Evolutionary conservation across 345 rosid genomes (phyloP).

Genomic region (Salix caprea): DNA sequence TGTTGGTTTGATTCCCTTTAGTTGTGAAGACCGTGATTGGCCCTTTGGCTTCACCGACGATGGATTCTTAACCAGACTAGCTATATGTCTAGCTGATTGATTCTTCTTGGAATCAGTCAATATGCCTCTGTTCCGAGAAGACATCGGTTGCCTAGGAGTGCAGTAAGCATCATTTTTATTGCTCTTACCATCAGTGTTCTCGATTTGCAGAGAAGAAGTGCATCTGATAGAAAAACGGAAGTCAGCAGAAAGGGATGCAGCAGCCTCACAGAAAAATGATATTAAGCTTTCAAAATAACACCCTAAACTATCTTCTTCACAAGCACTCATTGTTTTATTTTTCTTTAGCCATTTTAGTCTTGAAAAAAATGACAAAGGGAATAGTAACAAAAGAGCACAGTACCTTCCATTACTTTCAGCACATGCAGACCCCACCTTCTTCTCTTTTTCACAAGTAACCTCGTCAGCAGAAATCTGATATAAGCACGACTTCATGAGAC

Average conservation of each 20-base stretch:
- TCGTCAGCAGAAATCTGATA: constrained; percentile 29
- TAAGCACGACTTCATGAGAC: constrained; percentile 10
- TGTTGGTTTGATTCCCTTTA: constrained; percentile 34
- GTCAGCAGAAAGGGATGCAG: constrained; percentile 11
- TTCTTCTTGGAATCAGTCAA: constrained; percentile 52
- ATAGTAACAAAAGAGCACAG: neutral
- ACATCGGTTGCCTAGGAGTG: constrained; percentile 43
- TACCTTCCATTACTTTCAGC: constrained; percentile 43
- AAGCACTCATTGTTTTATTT: neutral
- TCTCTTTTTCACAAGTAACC: constrained; percentile 13
- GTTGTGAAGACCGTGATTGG: constrained; percentile 48
- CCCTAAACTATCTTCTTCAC: neutral
- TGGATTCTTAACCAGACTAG: constrained; percentile 50
- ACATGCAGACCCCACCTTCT: constrained; percentile 5
- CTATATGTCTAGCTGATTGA: constrained; percentile 58
- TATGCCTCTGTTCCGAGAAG: constrained; percentile 23
- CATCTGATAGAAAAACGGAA: constrained; percentile 10
- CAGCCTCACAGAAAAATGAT: neutral
- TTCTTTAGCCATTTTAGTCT: neutral
- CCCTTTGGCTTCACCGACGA: constrained; percentile 47
- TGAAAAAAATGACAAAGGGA: neutral
- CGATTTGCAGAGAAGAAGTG: constrained; percentile 16
- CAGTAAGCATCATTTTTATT: constrained; percentile 32
- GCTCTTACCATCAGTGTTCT: constrained; percentile 28
- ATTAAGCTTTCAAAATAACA: neutral